Conservation (phyloP, 805 yeast species). For the Kodamaea hsintzibuensis region DNA sequence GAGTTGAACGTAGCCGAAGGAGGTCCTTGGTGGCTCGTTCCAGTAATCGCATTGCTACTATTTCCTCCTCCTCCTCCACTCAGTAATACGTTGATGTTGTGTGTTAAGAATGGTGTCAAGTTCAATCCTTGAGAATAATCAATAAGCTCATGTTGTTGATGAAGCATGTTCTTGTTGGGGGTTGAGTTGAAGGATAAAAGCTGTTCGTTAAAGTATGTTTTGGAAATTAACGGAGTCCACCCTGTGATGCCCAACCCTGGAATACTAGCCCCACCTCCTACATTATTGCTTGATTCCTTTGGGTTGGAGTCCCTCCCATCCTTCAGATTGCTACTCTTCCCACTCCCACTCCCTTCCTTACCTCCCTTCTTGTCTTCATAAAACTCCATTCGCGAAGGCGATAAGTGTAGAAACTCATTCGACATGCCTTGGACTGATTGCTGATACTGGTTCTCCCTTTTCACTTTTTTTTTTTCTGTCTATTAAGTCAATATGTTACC, state of each 20-base stretch:
- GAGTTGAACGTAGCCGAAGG: conserved; percentile 17
- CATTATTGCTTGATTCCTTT: not conserved
- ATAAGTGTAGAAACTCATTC: conserved; percentile 33
- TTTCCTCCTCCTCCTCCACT: not conserved
- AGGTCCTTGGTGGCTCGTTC: conserved; percentile 10
- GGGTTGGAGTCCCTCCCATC: not conserved
- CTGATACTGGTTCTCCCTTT: too few relatives aligned
- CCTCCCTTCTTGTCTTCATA: conserved; percentile 1
- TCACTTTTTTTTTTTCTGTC: not conserved
- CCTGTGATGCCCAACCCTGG: conserved; percentile 26
- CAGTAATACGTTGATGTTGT: conserved; percentile 23
- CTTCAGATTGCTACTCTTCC: not conserved
- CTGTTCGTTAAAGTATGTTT: conserved; percentile 38
- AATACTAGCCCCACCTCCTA: not conserved
- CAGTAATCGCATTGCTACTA: not conserved
- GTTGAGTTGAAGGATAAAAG: conserved; percentile 36
- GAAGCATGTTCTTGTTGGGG: conserved; percentile 30
- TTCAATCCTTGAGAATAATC: conserved; percentile 38
- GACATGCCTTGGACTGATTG: conserved; percentile 19
- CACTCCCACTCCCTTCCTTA: not conserved
- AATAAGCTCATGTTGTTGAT: conserved; percentile 15
- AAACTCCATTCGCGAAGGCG: conserved; percentile 28
- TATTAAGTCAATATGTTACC: not conserved
- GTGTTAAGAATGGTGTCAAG: conserved; percentile 44
- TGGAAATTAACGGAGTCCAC: conserved; percentile 46